Evolutionary conservation across 805 yeast species (phyloP).

Genomic region (Cephaloascus albidus): DNA sequence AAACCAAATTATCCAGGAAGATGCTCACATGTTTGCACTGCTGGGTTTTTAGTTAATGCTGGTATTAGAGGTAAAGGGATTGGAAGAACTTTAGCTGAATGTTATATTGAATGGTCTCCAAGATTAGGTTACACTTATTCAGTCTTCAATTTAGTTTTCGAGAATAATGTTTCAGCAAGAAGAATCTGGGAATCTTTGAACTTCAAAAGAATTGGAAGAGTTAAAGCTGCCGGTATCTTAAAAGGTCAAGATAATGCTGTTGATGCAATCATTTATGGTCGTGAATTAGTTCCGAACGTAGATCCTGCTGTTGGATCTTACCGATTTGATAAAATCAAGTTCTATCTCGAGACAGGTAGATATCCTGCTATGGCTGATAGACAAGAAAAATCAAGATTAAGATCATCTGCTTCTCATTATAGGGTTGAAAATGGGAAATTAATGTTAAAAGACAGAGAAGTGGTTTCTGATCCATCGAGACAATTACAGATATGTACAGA

Average conservation of each 20-base stretch:
- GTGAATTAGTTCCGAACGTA: slow-evolving; percentile 53
- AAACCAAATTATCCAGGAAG: slow-evolving; percentile 91
- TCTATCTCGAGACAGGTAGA: slow-evolving; percentile 72
- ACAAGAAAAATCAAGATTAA: slow-evolving; percentile 77
- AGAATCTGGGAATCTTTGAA: slow-evolving; percentile 67
- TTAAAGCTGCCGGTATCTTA: slow-evolving; percentile 82
- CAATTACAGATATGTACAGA: slow-evolving; percentile 71
- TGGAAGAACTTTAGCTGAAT: slow-evolving; percentile 76
- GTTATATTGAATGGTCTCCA: slow-evolving; percentile 87
- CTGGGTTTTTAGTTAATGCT: slow-evolving; percentile 81
- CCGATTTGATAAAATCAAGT: slow-evolving; percentile 69
- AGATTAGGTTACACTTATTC: slow-evolving; percentile 78
- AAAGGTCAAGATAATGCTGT: slow-evolving; percentile 81
- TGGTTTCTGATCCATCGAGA: slow-evolving; percentile 64
- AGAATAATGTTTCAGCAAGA: slow-evolving; percentile 77
- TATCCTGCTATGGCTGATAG: slow-evolving; percentile 81
- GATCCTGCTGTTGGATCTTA: slow-evolving; percentile 42
- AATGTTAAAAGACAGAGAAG: slow-evolving; percentile 71
- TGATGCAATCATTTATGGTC: slow-evolving; percentile 79
- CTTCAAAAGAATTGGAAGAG: slow-evolving; percentile 70
- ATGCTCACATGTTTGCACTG: slow-evolving; percentile 88
- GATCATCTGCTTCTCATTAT: slow-evolving; percentile 77
- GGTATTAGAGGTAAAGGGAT: slow-evolving; percentile 90
- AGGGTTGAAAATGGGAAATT: slow-evolving; percentile 62
- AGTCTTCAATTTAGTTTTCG: slow-evolving; percentile 79